Evolutionary conservation across 163 green algal species (phyloP), one percentile per base, ranked within the genome.

Genomic region (Chlamydomonas reinhardtii): DNA sequence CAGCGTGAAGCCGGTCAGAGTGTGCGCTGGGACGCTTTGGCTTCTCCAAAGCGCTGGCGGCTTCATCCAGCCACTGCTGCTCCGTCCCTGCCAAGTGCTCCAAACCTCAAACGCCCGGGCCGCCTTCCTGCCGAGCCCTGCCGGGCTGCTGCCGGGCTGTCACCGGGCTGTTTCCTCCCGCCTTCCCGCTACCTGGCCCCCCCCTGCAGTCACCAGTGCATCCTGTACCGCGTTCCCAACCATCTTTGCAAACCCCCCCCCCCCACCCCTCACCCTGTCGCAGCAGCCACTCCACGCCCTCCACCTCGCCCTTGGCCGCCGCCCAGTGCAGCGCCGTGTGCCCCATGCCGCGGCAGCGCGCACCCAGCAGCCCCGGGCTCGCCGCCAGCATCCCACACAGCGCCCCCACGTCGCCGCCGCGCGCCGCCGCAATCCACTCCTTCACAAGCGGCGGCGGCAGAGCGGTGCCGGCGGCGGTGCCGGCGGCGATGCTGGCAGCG

Each of bases 251-350:
- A 48, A 48, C n/a, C 6, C 43, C 48, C 43, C 73, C 37, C 73
- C 29, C 73, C 73, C 73, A 24, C 27, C 59, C 48, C 65, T 31
- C 76, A 83, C 82, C 82, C 61, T 70, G 59, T n/a, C 35, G 29
- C 71, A 87, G 71, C 71, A 87, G 72, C 82, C 82, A 87, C 20
- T 2, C 39, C 29, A 82, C 69, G 4, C 34, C 74, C 69, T 83
- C 87, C 74, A 80, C 70, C 71, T 84, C 61, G 54, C 85, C 89
- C 82, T 90, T 90, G 62, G 89, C 89, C 2, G 85, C 85, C 35
- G 66, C 82, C 89, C 89, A 92, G 69, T 92, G 89, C 56, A 91
- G 73, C 52, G 89, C 89, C 6, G 85, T 91, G 77, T 92, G 86
- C 12, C 89, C 89, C 43, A 90, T 69, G 14, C 89, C 89, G 17